phyloP scores from a whole-genome alignment of 2,329 filamentous ascomycete genomes.

The Periglandula ipomoeae region DNA sequence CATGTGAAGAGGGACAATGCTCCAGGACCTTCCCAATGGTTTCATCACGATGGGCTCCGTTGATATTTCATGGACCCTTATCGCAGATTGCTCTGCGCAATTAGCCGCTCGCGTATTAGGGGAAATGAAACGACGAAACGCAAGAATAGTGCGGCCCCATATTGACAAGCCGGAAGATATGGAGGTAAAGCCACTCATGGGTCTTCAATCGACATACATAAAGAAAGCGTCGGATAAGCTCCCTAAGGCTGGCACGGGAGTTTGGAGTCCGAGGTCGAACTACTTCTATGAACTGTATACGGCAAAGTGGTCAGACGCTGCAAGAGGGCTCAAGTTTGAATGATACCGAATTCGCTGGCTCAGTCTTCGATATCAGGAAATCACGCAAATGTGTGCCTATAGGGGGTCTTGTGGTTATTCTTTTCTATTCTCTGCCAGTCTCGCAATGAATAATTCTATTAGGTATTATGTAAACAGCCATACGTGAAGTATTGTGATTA shows the following conservation, averaged over 20 bases:
- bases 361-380: no score
- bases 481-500: no score
- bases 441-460: no score
- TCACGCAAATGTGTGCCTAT: no score
- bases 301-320: no score
- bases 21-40: constrained; percentile 53
- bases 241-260: constrained; percentile 34
- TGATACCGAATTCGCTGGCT: no score
- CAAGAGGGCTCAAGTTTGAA: no score
- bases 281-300: constrained; percentile 15
- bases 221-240: constrained; percentile 28
- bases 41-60: constrained; percentile 51
- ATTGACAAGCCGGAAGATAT: constrained; percentile 25
- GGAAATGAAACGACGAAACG: no score
- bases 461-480: no score
- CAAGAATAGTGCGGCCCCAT: constrained; percentile 36
- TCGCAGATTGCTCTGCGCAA: constrained; percentile 44
- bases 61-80: constrained; percentile 53
- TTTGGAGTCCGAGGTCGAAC: constrained; percentile 20
- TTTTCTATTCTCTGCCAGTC: no score
- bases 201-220: constrained; percentile 42
- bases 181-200: constrained; percentile 29
- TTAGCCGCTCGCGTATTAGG: constrained; percentile 27
- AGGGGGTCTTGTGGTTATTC: no score
- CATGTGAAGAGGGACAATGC: constrained; percentile 51